Evolutionary conservation across 306 rosid species (phyloP), one percentile per base, ranked within the genome.

Genomic region (Malus asiatica): DNA sequence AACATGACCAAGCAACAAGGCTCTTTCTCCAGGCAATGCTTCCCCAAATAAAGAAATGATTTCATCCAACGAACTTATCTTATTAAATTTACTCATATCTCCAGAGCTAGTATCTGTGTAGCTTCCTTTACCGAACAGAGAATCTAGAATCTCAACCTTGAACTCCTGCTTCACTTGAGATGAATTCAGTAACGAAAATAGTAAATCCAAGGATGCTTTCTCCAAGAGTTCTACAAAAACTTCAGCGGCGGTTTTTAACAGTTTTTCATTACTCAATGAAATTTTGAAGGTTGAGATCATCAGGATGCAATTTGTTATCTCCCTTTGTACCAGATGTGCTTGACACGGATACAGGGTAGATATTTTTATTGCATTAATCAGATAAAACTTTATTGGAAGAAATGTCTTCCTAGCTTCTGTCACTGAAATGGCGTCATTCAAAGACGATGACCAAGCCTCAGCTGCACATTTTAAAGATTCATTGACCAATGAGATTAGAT

Each of bases 381-480:
- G 79, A 83, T 86, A 94, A 88, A 94, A 92, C 78, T 89, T 94
- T 69, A 92, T 88, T 20, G 98, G 98, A 81, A 94, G 88, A 81
- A 94, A 80, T 68, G 83, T 82, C 77, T 90, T 89, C 82, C 92
- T 91, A 69, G 97, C 98, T 77, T 89, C 98, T 40, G 82, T 79
- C 30, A 84, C 87, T 74, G 97, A 89, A 83, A 94, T 77, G 65
- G 79, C 25, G 73, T 86, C 93, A 38, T 83, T 77, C 64, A 76
- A 70, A 20, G 86, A 76, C 23, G 87, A 88, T 48, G 88, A 80
- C 97, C 98, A 94, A 71, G 86, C 75, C 79, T 86, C 87, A 59
- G 93, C 86, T 40, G 90, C 93, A 83, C 85, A 72, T 79, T 85
- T 90, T 82, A 94, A 83, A 82, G 90, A 88, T 74, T 89, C 92